These are phyloP conservation scores for Tolypocladium paradoxum DNA, from an alignment of 2,329 filamentous ascomycete species.

Conservation along the genomic window DNA sequence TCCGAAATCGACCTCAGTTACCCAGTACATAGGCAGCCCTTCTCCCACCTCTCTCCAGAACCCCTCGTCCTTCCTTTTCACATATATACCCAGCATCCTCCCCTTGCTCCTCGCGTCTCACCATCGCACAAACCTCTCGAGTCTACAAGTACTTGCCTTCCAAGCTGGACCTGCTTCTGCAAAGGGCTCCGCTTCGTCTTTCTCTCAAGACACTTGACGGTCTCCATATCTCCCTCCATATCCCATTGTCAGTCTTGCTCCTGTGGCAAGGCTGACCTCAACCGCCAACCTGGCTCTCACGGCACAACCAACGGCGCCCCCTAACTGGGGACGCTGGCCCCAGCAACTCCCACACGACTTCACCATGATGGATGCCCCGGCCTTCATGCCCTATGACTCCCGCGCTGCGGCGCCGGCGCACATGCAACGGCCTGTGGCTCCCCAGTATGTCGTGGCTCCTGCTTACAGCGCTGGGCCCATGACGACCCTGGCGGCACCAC, in stretches of 20 bases:
- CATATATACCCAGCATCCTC: slow-evolving; percentile 8
- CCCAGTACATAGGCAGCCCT: slow-evolving; percentile 8
- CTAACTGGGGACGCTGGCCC: slow-evolving; percentile 45
- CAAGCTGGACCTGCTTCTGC: background rate
- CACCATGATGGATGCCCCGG: slow-evolving; percentile 34
- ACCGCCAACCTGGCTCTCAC: slow-evolving; percentile 33
- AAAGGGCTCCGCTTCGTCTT: background rate
- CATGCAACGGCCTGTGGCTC: slow-evolving; percentile 32
- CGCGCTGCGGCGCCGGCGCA: slow-evolving; percentile 25
- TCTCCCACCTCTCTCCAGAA: slow-evolving; percentile 7
- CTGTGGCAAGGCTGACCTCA: slow-evolving; percentile 12
- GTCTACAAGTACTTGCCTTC: background rate
- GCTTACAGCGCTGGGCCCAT: slow-evolving; percentile 33
- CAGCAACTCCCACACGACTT: slow-evolving; percentile 38
- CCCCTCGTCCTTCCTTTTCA: slow-evolving; percentile 8
- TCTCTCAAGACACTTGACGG: background rate
- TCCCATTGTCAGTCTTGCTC: slow-evolving; percentile 12
- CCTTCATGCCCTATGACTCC: slow-evolving; percentile 39
- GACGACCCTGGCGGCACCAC: slow-evolving; percentile 27
- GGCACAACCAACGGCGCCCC: slow-evolving; percentile 30
- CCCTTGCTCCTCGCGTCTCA: slow-evolving; percentile 6
- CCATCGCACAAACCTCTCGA: slow-evolving; percentile 2
- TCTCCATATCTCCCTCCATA: background rate
- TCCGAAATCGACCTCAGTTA: slow-evolving; percentile 3
- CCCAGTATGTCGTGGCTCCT: slow-evolving; percentile 35